Evolutionary conservation across 192 early-diverging fungal species (phyloP).

Genomic region (Coemansia sp.): DNA sequence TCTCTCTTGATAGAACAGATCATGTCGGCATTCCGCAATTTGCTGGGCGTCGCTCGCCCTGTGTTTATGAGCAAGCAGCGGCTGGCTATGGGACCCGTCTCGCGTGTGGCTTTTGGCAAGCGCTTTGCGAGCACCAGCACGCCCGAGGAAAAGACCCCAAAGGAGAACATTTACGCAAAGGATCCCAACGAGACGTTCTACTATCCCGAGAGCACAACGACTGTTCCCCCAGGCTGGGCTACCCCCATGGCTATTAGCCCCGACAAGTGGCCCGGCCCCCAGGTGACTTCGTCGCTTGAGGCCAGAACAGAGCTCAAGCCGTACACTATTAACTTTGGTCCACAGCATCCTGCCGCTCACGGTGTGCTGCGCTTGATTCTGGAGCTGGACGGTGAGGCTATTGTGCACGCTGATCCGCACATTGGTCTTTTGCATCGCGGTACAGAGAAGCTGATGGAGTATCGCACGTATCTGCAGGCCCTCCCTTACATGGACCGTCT

Average conservation of each 20-base stretch:
- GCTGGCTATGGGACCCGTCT: background rate
- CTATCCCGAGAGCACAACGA: conserved; percentile 22
- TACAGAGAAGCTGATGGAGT: conserved; percentile 99
- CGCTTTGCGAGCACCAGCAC: conserved; percentile 9
- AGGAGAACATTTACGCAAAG: conserved; percentile 4
- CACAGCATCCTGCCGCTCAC: conserved; percentile 99
- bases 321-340: conserved; percentile 99
- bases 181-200: conserved; percentile 35
- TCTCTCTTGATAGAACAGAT: no score
- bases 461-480: conserved; percentile 97
- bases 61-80: conserved; percentile 5
- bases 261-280: conserved; percentile 42
- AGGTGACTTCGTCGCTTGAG: conserved; percentile 24
- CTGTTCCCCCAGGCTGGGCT: conserved; percentile 37
- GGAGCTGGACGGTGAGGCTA: conserved; percentile 88
- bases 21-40: conserved; percentile 33
- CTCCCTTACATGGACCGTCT: conserved; percentile 98
- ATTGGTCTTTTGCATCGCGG: conserved; percentile 96
- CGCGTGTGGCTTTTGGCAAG: conserved; percentile 4
- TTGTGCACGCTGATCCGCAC: conserved; percentile 93
- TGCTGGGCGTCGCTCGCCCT: conserved; percentile 25
- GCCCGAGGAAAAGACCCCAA: background rate
- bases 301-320: conserved; percentile 55
- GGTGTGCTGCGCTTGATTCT: conserved; percentile 91
- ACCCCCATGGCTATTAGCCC: conserved; percentile 39